Percentiles rank a stretch among this genome's conserved stretches.
Evolutionary conservation across 495 filamentous ascomycete species (phyloP).

Genomic region (Daldinia loculata): DNA sequence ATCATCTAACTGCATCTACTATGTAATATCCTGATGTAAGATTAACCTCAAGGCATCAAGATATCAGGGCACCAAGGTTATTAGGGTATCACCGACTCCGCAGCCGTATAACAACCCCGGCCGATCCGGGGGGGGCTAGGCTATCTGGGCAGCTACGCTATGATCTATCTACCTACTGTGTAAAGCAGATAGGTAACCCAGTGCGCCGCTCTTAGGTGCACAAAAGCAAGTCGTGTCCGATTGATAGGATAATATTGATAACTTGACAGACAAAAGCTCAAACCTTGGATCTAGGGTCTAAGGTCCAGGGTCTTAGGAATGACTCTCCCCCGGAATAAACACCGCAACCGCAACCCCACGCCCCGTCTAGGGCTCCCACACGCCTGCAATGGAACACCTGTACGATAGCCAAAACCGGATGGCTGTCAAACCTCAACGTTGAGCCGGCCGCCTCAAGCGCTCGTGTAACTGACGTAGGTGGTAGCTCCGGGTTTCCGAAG

Average conservation of each 20-base stretch:
- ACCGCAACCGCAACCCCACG: conserved; percentile 38
- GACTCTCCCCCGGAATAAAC: conserved; percentile 28
- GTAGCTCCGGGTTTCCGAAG: conserved; percentile 15
- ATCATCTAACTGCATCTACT: conserved; percentile 8
- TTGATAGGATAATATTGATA: conserved; percentile 9
- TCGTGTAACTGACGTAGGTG: conserved; percentile 7
- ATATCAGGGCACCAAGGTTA: background rate
- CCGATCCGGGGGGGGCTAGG: conserved; percentile 12
- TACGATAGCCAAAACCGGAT: background rate
- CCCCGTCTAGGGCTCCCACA: conserved; percentile 9
- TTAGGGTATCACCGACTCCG: conserved; percentile 9
- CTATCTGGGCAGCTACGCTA: conserved; percentile 15
- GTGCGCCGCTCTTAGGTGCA: background rate
- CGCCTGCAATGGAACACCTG: conserved; percentile 2
- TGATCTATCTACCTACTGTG: background rate
- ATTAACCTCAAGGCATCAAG: background rate
- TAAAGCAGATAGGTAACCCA: background rate
- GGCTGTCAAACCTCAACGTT: background rate
- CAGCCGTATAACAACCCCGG: conserved; percentile 14
- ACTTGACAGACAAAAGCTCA: conserved; percentile 19
- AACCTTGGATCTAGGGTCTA: conserved; percentile 7
- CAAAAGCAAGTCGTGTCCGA: background rate
- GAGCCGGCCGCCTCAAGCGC: conserved; percentile 3
- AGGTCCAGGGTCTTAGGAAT: conserved; percentile 9
- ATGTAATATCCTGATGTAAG: conserved; percentile 2